Base-by-base conservation (phyloP, 2,329 filamentous ascomycete genomes). In the Metarhizium robertsii region DNA sequence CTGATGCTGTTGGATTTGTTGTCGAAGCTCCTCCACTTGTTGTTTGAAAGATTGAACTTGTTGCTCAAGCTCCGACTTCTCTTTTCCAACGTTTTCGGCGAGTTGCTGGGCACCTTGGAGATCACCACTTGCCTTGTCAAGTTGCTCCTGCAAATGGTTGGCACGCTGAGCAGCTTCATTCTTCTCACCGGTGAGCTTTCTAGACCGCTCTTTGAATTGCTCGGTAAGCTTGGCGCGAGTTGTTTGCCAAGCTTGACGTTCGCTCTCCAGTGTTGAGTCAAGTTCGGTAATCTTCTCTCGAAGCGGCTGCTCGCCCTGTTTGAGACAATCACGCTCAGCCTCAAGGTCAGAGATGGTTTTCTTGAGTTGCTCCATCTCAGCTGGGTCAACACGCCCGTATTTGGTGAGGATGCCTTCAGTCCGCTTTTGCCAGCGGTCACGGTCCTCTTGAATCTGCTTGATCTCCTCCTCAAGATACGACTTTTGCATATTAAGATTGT, bases 401-500 rank as follows among this genome's bases (percentile, higher is more conserved):
- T 96, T 96, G 61, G 90, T 91, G 52, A 99, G 81, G 59, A 99
- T 96, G 62, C 95, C 90, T 67, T 97, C 91, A 1, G 91, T 95
- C 29, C 94, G 87, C 76, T 96, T 92, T 71, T 96, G 91, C 89
- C 92, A 96, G 56, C 90, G 84, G 67, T 97, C 92, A 16, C 94
- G 86, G 67, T 97, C 92, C 64, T 94, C 88, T 61, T 95, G 88
- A 10, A 97, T 79, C 60, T 96, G 81, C 65, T 88, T 90, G 66
- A 96, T 83, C 67, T 97, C 92, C 13, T 90, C 90, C 61, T 95
- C 87, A 64, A 92, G 87, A 61, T 87, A 88, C 58, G 87, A 83
- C 59, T 90, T 79, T 59, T 92, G 83, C 57, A 87, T 90, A 67
- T 95, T 89, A 14, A 97, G 77, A 65, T 95, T 91, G 11, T 85